Base-by-base conservation (phyloP, 768 basidiomycete species). In the Mrakia frigida region DNA sequence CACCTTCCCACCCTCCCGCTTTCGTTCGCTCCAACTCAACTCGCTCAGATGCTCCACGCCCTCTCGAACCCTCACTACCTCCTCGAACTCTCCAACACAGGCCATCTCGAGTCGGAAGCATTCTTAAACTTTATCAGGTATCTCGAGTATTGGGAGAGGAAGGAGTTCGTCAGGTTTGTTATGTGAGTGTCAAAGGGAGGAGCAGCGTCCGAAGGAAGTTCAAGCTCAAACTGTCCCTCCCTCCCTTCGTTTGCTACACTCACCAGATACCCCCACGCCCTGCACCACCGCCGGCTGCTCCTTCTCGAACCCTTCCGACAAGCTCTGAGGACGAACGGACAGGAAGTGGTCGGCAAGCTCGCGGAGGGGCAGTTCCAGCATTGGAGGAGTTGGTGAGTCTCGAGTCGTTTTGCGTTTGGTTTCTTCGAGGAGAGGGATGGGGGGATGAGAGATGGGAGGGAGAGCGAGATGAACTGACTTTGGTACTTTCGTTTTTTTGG, bases 1-100 rank as follows among this genome's bases (percentile, higher is more conserved):
- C n/a, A 6, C 39, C 46, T 6, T 5, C 52, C 31, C 43, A 53
- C 16, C 60, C n/a, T 50, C 60, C 46, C 41, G 46, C 33, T 39
- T 61, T 65, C 3, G 50, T 7, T 10, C 21, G 25, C 69, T 70
- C 50, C 3, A 41, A 25, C 46, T 41, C 73, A 13, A 16, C 56
- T 31, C 43, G 16, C 46, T 28, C 33, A 78, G 77, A 70, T 56
- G 41, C 37, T 78, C 28, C 65, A 53, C 35, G 68, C 77, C 4
- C 67, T 78, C 43, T 73, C 77, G 18, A 78, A 78, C 67, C 77
- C 77, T 4, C 77, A 78, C 63, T 78, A 74, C 73, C 69, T 78
- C 25, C 73, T 61, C 59, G 77, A 78, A 31, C 77, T 78, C 21
- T 53, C 77, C 69, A 11, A 33, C 28, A 68, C 67, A 5, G 77